Base-by-base conservation (phyloP, 148 eudicot genomes). In the Vaccinium myrtillus region DNA sequence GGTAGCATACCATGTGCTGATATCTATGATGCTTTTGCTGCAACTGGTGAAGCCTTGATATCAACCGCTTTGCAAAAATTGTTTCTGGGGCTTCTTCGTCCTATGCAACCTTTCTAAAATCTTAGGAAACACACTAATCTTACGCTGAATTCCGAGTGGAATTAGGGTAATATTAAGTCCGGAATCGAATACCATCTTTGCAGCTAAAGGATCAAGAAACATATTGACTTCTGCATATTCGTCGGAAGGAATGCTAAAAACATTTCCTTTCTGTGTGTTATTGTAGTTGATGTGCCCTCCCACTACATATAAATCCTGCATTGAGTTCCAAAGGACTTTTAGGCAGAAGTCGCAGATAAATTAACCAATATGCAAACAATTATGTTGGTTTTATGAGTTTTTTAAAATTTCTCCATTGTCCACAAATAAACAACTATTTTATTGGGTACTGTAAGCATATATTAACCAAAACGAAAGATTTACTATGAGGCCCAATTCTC, bases 151-250 rank as follows among this genome's bases (percentile, higher is more conserved):
- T 43, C 43, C 80, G 27, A 88, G 90, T 12, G 98, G 96, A 79
- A 95, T 90, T 65, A 95, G 90, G 10, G 92, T 94, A 82, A 94
- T 86, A 65, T 87, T 80, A 48, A 93, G 89, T 50, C 84, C 84
- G 8, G 98, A 93, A 25, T 89, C 82, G 12, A 95, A 78, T 14
- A 95, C 94, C 2, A 84, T 88, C 86, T 93, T 91, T 82, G 98
- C 96, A 83, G 98, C 95, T 80, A 91, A 80, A 78, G 98, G 98
- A 81, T 95, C 98, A 59, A 95, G 96, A 84, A 94, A 93, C 93
- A 94, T 88, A 59, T 95, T 95, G 85, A 91, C 87, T 85, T 94
- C 98, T 4, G 95, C 92, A 84, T 85, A 88, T 79, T 87, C 80
- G 61, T 94, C 94, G 65, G 91, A 91, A 90, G 95, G 91, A 70